phyloP scores from a whole-genome alignment of 2,329 filamentous ascomycete genomes.

The Trichoderma sp. region DNA sequence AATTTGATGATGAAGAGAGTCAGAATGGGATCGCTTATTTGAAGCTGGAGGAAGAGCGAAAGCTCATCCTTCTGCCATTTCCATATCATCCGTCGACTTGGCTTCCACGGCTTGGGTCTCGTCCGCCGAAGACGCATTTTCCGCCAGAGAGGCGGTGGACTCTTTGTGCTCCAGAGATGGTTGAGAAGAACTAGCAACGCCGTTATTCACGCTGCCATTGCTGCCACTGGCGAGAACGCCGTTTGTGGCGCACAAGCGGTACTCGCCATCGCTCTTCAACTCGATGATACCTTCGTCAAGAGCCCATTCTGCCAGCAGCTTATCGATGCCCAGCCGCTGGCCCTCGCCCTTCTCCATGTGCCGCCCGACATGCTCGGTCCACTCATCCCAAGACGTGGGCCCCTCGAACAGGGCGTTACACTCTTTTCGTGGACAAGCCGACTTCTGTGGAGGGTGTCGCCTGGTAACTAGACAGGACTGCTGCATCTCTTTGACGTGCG shows the following conservation, averaged over 20 bases:
- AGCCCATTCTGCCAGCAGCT: slow-evolving; percentile 58
- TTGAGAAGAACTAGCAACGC: neutral
- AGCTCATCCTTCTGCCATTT: slow-evolving; percentile 24
- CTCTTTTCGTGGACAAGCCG: slow-evolving; percentile 67
- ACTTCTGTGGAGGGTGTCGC: slow-evolving; percentile 65
- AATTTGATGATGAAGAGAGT: neutral
- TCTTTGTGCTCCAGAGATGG: slow-evolving; percentile 29
- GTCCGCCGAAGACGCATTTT: slow-evolving; percentile 21
- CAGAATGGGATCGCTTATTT: neutral
- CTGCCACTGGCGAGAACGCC: slow-evolving; percentile 23
- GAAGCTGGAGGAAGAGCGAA: neutral
- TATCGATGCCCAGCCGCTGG: slow-evolving; percentile 54
- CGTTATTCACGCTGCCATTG: slow-evolving; percentile 14
- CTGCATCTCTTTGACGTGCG: slow-evolving; percentile 67
- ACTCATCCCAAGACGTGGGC: slow-evolving; percentile 75
- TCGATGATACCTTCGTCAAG: slow-evolving; percentile 63
- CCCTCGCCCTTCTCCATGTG: slow-evolving; percentile 78
- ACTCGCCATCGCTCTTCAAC: slow-evolving; percentile 52
- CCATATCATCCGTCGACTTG: slow-evolving; percentile 29
- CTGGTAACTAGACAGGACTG: slow-evolving; percentile 68
- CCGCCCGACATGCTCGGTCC: slow-evolving; percentile 86
- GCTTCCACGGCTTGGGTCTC: slow-evolving; percentile 27
- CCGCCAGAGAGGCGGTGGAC: slow-evolving; percentile 22
- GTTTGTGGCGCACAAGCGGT: slow-evolving; percentile 43
- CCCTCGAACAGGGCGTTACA: slow-evolving; percentile 72